Evolutionary conservation across 1,139 yeast species (phyloP).

Genomic region (Suhomyces chickasaworum): DNA sequence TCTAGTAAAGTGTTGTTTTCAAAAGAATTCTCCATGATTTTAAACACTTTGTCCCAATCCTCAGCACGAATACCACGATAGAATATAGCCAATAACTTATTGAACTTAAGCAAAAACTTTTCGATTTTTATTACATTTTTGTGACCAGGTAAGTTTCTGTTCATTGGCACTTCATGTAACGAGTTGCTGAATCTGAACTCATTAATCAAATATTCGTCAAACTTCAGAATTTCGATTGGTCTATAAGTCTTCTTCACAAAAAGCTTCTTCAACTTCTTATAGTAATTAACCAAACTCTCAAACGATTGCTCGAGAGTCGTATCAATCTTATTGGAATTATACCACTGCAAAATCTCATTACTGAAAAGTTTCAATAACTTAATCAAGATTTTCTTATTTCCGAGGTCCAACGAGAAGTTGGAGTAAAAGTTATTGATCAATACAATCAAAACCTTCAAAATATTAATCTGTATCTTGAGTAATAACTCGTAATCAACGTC

Average conservation of each 20-base stretch:
- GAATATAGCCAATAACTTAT: constrained; percentile 60
- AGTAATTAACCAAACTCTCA: constrained; percentile 56
- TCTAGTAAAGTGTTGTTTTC: constrained; percentile 58
- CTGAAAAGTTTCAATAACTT: constrained; percentile 71
- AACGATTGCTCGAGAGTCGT: constrained; percentile 43
- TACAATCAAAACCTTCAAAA: constrained; percentile 72
- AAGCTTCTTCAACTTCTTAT: constrained; percentile 67
- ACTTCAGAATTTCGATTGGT: constrained; percentile 54
- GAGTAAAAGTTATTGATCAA: constrained; percentile 73
- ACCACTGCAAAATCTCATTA: constrained; percentile 74
- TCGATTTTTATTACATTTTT: constrained; percentile 51
- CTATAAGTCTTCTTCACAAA: constrained; percentile 81
- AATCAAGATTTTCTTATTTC: constrained; percentile 61
- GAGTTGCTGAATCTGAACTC: constrained; percentile 46
- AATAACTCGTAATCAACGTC: constrained; percentile 56
- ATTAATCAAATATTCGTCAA: constrained; percentile 40
- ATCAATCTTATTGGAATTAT: constrained; percentile 50
- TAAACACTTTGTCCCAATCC: constrained; percentile 82
- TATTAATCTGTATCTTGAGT: constrained; percentile 77
- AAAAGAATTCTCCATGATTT: constrained; percentile 68
- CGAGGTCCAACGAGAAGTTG: constrained; percentile 72
- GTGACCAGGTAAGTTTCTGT: constrained; percentile 50
- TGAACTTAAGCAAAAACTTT: constrained; percentile 62
- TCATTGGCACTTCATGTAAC: constrained; percentile 50
- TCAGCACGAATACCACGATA: constrained; percentile 61